These are phyloP conservation scores for Sonneratia alba DNA, from an alignment of 345 rosid species.

Conservation along the genomic window DNA sequence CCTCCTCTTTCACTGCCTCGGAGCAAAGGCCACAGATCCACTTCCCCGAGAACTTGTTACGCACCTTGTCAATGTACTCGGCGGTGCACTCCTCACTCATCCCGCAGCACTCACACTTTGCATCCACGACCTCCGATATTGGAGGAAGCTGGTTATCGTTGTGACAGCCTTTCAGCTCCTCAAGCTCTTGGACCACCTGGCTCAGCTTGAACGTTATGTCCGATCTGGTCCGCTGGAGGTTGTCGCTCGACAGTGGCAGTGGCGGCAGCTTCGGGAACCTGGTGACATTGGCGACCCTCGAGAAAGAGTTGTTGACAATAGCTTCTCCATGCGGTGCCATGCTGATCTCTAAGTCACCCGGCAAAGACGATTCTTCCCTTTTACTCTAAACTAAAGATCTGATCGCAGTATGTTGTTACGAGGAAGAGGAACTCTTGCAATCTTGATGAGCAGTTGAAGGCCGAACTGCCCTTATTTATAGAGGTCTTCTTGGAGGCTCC, in stretches of 20 bases:
- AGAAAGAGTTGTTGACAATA: conserved; percentile 17
- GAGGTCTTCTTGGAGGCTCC: not conserved
- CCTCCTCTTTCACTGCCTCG: conserved; percentile 88
- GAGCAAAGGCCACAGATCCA: conserved; percentile 85
- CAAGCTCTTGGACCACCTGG: conserved; percentile 23
- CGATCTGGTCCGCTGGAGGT: conserved; percentile 52
- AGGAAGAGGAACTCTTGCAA: not conserved
- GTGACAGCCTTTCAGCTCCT: conserved; percentile 1
- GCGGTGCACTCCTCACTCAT: conserved; percentile 83
- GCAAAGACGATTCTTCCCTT: not conserved
- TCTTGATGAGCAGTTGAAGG: conserved; percentile 3
- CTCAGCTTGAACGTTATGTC: conserved; percentile 45
- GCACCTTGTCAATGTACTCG: conserved; percentile 64
- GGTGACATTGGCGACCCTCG: conserved; percentile 11
- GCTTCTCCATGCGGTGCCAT: conserved; percentile 69
- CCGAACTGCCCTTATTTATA: conserved; percentile 18
- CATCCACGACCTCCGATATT: conserved; percentile 68
- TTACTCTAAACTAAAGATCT: not conserved
- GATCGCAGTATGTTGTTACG: not conserved
- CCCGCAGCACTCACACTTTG: conserved; percentile 87
- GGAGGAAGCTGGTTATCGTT: conserved; percentile 26
- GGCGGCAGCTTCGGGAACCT: conserved; percentile 47
- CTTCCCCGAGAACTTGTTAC: conserved; percentile 57
- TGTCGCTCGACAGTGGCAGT: conserved; percentile 33
- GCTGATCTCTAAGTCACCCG: not conserved